phyloP scores from a whole-genome alignment of 305 asterid genomes.

The Salvia sclarea region DNA sequence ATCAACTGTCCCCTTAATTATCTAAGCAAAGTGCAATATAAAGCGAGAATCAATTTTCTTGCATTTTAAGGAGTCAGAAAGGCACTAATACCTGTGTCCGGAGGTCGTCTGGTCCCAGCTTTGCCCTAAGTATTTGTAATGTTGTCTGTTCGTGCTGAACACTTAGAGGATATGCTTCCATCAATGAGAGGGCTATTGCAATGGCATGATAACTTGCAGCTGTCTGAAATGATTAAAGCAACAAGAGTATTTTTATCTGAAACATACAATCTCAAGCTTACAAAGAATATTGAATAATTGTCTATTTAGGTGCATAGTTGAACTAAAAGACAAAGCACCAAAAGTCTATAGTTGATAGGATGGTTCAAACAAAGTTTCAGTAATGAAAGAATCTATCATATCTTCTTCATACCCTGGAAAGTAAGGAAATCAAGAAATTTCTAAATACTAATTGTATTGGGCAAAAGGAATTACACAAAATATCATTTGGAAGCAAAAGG shows the following conservation, averaged over 20 bases:
- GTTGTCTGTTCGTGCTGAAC: conserved; percentile 99
- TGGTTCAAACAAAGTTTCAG: not conserved
- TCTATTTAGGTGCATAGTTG: conserved; percentile 1
- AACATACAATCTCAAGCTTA: conserved; percentile 31
- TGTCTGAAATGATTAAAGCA: conserved; percentile 57
- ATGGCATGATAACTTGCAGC: conserved; percentile 99
- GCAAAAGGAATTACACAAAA: not conserved
- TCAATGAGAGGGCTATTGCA: conserved; percentile 97
- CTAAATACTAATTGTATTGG: not conserved
- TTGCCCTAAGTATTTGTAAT: conserved; percentile 85
- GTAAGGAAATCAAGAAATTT: not conserved
- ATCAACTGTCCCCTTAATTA: not conserved
- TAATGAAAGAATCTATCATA: conserved; percentile 10
- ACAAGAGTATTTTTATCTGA: conserved; percentile 31
- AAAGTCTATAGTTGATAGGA: conserved; percentile 13
- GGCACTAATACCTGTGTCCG: conserved; percentile 82
- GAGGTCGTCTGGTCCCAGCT: conserved; percentile 97
- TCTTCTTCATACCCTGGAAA: not conserved
- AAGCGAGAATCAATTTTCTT: conserved; percentile 26
- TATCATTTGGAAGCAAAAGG: conserved; percentile 24
- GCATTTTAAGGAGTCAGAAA: conserved; percentile 31
- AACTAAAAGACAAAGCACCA: conserved; percentile 14
- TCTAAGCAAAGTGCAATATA: conserved; percentile 14
- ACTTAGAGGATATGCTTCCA: conserved; percentile 99
- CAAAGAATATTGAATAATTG: conserved; percentile 14